Evolutionary conservation across 2,329 filamentous ascomycete genomes (phyloP).

Genomic region (Ophiocordyceps camponoti-rufipedis): DNA sequence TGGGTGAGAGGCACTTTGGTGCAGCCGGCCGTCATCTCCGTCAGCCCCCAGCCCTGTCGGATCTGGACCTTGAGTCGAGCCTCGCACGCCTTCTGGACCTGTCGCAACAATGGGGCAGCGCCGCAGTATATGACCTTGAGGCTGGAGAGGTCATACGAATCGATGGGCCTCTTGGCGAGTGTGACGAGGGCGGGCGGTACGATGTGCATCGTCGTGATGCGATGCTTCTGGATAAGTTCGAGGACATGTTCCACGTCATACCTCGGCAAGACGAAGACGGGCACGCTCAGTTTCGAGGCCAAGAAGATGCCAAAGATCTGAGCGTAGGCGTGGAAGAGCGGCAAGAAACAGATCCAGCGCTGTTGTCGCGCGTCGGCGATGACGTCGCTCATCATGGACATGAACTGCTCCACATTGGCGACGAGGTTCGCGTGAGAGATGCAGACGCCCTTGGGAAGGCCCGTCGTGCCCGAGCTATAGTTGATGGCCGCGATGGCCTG

Average conservation of each 20-base stretch:
- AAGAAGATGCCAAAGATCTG: constrained; percentile 24
- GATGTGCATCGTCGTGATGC: constrained; percentile 35
- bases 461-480: constrained; percentile 31
- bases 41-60: constrained; percentile 38
- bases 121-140: constrained; percentile 35
- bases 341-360: constrained; percentile 22
- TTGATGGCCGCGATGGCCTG: constrained; percentile 10
- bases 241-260: constrained; percentile 40
- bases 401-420: constrained; percentile 10
- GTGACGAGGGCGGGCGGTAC: constrained; percentile 43
- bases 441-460: constrained; percentile 25
- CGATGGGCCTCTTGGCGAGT: constrained; percentile 35
- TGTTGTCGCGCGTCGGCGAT: constrained; percentile 7
- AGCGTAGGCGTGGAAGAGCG: constrained; percentile 27
- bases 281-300: constrained; percentile 21
- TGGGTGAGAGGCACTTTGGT: constrained; percentile 10
- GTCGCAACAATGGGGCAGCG: constrained; percentile 36
- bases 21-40: constrained; percentile 29
- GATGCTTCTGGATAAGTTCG: constrained; percentile 27
- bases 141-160: constrained; percentile 9
- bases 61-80: constrained; percentile 23
- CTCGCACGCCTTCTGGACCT: constrained; percentile 30
- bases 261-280: constrained; percentile 42
- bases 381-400: constrained; percentile 9
- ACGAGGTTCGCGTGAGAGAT: constrained; percentile 27